These are phyloP conservation scores for Helicosporidium sp. DNA, from an alignment of 139 green algal genomes.

Conservation along the genomic window DNA sequence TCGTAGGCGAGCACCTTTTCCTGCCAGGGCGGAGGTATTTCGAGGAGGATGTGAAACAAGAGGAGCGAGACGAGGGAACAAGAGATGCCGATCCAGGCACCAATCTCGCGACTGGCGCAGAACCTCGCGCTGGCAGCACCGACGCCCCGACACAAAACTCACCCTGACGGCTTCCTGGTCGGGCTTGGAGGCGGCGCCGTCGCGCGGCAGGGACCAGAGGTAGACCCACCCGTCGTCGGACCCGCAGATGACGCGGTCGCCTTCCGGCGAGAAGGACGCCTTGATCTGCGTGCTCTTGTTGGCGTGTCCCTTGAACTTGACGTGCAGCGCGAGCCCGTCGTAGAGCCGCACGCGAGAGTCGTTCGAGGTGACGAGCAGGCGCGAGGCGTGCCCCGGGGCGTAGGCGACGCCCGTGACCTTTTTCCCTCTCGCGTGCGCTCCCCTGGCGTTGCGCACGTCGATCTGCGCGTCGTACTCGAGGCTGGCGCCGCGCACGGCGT, in stretches of 20 bases:
- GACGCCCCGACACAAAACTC: too few relatives aligned
- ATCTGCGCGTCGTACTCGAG: conserved; percentile 66
- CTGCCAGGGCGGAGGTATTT: neutral
- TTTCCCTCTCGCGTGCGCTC: conserved; percentile 29
- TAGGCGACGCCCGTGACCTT: conserved; percentile 66
- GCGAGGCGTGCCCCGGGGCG: conserved; percentile 22
- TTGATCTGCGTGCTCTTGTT: conserved; percentile 53
- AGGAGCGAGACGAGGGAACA: neutral
- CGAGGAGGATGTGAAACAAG: neutral
- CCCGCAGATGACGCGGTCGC: conserved; percentile 41
- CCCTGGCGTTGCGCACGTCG: conserved; percentile 38
- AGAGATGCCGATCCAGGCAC: neutral
- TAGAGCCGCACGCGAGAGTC: conserved; percentile 56
- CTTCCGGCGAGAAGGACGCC: conserved; percentile 14
- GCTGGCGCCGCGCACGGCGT: conserved; percentile 15
- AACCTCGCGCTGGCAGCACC: too few relatives aligned
- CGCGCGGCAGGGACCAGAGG: conserved; percentile 32
- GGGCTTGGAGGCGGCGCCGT: neutral
- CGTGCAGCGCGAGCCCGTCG: conserved; percentile 35
- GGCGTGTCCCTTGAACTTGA: conserved; percentile 76
- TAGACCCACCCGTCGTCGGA: conserved; percentile 59
- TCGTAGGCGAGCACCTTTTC: conserved; percentile 43
- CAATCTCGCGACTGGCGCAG: neutral
- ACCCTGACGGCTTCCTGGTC: conserved; percentile 4
- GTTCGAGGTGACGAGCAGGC: conserved; percentile 69